A percentile compares a stretch with the other conserved stretches of the same genome.
phyloP scores from a whole-genome alignment of 371 early-diverging fungal species.

The Nosema muscidifuracis region DNA sequence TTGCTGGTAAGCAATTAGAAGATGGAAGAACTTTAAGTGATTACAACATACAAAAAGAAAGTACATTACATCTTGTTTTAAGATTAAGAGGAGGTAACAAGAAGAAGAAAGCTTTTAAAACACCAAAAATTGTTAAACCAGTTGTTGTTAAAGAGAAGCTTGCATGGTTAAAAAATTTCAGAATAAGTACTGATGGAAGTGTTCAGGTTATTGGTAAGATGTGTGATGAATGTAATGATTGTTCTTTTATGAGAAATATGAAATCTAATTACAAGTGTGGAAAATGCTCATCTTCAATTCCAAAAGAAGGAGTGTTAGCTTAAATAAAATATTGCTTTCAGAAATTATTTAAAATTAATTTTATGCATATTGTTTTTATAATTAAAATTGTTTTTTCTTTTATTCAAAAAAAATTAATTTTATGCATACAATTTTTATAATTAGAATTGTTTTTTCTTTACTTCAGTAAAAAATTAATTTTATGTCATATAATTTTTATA shows the following conservation, averaged over 20 bases:
- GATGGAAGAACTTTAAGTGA: constrained; percentile 69
- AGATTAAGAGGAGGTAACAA: constrained; percentile 80
- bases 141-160: neutral
- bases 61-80: constrained; percentile 90
- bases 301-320: too few species aligned
- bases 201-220: constrained; percentile 12
- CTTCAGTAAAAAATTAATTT: too few species aligned
- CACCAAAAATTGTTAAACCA: constrained; percentile 14
- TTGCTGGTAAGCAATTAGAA: constrained; percentile 96
- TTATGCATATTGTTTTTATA: too few species aligned
- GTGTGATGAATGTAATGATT: constrained; percentile 5
- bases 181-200: constrained; percentile 1
- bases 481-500: too few species aligned
- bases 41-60: constrained; percentile 81
- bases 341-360: too few species aligned
- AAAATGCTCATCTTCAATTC: neutral
- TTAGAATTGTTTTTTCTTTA: too few species aligned
- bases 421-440: too few species aligned
- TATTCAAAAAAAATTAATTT: too few species aligned
- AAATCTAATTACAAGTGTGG: constrained; percentile 1
- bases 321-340: too few species aligned
- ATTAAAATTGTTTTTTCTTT: too few species aligned
- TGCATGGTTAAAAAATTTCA: constrained; percentile 10
- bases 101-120: constrained; percentile 3
- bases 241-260: neutral